These are phyloP conservation scores for Phyllostachys edulis DNA, from an alignment of 176 grass and related monocot species.

Conservation along the genomic window DNA sequence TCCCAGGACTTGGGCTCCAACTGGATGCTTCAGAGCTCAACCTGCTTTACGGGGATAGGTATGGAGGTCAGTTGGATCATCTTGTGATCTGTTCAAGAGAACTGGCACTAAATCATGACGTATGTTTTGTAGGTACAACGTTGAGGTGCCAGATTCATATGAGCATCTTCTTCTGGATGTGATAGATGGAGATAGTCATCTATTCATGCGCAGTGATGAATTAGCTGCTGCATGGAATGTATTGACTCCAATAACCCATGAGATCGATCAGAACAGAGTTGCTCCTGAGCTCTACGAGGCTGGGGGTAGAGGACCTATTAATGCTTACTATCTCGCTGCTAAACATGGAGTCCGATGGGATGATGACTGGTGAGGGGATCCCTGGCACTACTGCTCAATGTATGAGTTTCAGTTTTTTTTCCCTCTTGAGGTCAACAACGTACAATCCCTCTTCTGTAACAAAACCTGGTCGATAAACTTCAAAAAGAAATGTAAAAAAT, in stretches of 20 bases:
- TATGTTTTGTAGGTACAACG: constrained; percentile 58
- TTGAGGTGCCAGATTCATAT: constrained; percentile 87
- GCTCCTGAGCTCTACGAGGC: constrained; percentile 80
- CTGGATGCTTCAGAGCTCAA: constrained; percentile 95
- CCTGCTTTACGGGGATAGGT: constrained; percentile 91
- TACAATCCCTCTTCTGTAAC: constrained; percentile 1
- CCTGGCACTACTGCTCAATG: neutral
- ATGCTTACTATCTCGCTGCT: constrained; percentile 88
- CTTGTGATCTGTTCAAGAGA: neutral
- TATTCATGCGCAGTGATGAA: constrained; percentile 96
- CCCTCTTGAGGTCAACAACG: neutral
- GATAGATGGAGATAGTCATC: constrained; percentile 85
- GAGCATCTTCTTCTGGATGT: constrained; percentile 93
- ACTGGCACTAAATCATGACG: constrained; percentile 12
- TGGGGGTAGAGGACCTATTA: constrained; percentile 71
- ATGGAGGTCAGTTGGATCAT: neutral
- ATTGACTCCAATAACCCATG: constrained; percentile 65
- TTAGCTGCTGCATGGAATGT: constrained; percentile 79
- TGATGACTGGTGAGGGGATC: constrained; percentile 53
- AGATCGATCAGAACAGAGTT: constrained; percentile 71
- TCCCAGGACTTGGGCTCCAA: constrained; percentile 83
- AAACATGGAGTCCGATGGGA: constrained; percentile 88
- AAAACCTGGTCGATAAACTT: neutral
- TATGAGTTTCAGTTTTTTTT: neutral
- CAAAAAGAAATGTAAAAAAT: neutral